A percentile compares a stretch with the other conserved stretches of the same genome.
Evolutionary conservation across 2,329 filamentous ascomycete species (phyloP).

Genomic region (Pestalotiopsis sp.): DNA sequence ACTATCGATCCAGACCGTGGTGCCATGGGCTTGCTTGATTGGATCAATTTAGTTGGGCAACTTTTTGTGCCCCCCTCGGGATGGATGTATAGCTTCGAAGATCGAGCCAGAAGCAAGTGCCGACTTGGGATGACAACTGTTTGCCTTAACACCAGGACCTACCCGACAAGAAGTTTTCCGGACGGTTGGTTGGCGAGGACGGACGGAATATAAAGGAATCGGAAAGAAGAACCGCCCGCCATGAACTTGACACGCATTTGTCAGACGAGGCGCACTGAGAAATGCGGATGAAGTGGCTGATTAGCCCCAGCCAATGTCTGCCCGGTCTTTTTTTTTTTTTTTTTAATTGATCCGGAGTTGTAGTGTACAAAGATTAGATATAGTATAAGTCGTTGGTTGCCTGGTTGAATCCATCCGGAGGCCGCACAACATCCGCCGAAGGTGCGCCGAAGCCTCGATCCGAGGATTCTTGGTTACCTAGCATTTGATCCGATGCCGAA

Average conservation of each 20-base stretch:
- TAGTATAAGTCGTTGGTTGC: too few species aligned
- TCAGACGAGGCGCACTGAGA: too few species aligned
- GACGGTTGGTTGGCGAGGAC: neutral
- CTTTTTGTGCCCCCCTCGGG: neutral
- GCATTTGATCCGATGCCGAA: constrained; percentile 20
- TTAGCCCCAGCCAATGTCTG: too few species aligned
- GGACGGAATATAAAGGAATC: too few species aligned
- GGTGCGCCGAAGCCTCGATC: neutral
- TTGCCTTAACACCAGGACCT: neutral
- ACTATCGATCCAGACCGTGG: neutral
- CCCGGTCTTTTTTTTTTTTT: too few species aligned
- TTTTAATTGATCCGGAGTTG: too few species aligned
- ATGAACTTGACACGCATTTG: too few species aligned
- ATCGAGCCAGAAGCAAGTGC: neutral
- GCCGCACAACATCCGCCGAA: too few species aligned
- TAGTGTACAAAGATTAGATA: too few species aligned
- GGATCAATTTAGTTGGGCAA: neutral
- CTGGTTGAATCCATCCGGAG: too few species aligned
- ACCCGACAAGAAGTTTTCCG: neutral
- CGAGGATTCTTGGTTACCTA: neutral
- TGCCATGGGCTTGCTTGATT: neutral
- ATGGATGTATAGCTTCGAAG: neutral
- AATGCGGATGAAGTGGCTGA: too few species aligned
- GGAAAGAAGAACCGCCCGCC: too few species aligned
- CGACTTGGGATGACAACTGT: neutral